phyloP scores from a whole-genome alignment of 1,139 yeast species.

The Sugiyamaella pinicola region DNA sequence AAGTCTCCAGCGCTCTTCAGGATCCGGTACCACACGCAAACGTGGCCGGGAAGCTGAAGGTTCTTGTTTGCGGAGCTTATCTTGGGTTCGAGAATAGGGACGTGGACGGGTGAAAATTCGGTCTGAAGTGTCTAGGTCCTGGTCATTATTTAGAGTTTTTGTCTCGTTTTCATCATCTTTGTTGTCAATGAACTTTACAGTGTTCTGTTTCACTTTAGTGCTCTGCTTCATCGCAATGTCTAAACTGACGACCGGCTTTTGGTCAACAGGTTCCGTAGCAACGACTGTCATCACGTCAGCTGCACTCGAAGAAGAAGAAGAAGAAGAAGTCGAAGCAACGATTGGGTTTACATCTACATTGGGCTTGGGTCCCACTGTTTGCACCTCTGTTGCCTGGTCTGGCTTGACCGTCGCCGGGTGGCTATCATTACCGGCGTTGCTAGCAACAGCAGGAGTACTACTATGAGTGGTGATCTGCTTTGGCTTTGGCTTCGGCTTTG shows the following conservation, averaged over 20 bases:
- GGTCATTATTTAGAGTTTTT: neutral
- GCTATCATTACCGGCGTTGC: neutral
- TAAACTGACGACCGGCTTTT: neutral
- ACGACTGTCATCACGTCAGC: neutral
- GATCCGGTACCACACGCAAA: neutral
- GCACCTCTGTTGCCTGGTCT: neutral
- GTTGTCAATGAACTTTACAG: too few relatives aligned
- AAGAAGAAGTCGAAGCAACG: neutral
- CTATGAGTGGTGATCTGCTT: neutral
- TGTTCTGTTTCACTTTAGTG: too few relatives aligned
- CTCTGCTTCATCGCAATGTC: neutral
- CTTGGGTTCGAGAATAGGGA: conserved; percentile 1
- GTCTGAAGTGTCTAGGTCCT: neutral
- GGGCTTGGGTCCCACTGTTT: neutral
- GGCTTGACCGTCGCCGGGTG: neutral
- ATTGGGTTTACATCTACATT: neutral
- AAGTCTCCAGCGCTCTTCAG: neutral
- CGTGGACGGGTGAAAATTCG: neutral
- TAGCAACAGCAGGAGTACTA: neutral
- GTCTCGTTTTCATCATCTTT: neutral
- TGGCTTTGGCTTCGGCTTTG: too few relatives aligned
- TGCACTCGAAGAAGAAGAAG: neutral
- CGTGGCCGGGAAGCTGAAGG: neutral
- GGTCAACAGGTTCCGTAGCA: neutral
- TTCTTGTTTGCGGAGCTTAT: neutral